Evolutionary conservation across 1,284 basidiomycete species (phyloP).

Genomic region (Pseudozyma flocculosa): DNA sequence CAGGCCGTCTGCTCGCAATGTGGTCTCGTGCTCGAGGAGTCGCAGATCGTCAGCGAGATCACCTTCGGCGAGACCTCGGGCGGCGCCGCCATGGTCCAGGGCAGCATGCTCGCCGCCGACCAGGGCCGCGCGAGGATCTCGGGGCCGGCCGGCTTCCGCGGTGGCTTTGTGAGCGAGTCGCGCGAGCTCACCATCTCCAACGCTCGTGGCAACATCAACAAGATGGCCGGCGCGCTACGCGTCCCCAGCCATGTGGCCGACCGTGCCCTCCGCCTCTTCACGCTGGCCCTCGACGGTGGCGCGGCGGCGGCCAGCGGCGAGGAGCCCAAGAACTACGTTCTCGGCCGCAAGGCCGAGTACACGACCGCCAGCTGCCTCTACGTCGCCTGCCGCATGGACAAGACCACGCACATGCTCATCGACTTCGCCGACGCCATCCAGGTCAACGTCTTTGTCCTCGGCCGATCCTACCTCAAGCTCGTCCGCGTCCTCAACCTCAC

Average conservation of each 20-base stretch:
- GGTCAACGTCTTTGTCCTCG: conserved; percentile 96
- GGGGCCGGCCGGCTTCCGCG: conserved; percentile 51
- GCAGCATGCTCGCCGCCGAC: conserved; percentile 87
- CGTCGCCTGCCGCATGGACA: conserved; percentile 86
- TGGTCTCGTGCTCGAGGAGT: conserved; percentile 78
- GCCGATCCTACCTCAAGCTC: conserved; percentile 91
- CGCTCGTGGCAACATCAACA: conserved; percentile 77
- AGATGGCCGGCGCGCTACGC: conserved; percentile 74
- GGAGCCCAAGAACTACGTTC: conserved; percentile 54
- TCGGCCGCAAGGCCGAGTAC: conserved; percentile 83
- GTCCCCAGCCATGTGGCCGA: conserved; percentile 78
- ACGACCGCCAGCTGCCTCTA: conserved; percentile 95
- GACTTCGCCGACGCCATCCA: conserved; percentile 70
- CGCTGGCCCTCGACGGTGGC: conserved; percentile 82
- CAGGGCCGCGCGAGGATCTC: conserved; percentile 65
- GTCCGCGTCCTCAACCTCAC: conserved; percentile 81
- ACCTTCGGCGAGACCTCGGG: conserved; percentile 89
- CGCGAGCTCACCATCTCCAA: conserved; percentile 85
- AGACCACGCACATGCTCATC: conserved; percentile 92
- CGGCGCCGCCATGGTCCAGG: conserved; percentile 92
- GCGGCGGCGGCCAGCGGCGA: conserved; percentile 37
- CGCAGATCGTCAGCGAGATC: conserved; percentile 88
- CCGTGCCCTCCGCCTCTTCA: conserved; percentile 83
- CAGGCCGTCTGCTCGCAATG: conserved; percentile 52
- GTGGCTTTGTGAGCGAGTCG: conserved; percentile 53